Conservation (phyloP, 73 alveolate genomes). For the Stentor coeruleus region DNA sequence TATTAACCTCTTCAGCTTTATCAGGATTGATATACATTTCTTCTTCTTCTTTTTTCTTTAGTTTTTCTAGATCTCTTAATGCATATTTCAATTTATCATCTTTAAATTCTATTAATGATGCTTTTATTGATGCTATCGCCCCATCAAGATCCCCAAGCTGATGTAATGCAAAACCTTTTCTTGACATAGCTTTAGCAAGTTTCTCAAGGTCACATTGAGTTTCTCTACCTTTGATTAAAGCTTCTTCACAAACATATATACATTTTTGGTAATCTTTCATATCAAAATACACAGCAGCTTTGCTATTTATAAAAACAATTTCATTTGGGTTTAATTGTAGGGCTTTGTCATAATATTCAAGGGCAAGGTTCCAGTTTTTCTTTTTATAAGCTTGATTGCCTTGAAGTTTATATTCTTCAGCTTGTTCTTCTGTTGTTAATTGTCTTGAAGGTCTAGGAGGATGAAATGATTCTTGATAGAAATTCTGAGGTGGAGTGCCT, state of each 20-base stretch:
- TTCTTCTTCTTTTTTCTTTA: conserved; percentile 68
- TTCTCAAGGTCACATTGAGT: conserved; percentile 45
- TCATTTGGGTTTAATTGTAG: conserved; percentile 68
- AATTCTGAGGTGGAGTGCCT: no score
- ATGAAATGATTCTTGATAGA: no score
- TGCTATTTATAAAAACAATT: conserved; percentile 60
- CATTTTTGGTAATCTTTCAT: conserved; percentile 76
- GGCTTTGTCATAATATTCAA: conserved; percentile 76
- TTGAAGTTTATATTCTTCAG: conserved; percentile 67
- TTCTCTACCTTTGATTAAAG: conserved; percentile 55
- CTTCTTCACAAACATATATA: conserved; percentile 68
- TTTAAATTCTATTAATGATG: conserved; percentile 69
- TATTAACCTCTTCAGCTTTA: conserved; percentile 84
- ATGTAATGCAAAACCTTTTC: conserved; percentile 70
- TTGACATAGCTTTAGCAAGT: conserved; percentile 52
- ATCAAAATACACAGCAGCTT: conserved; percentile 87
- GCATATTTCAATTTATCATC: conserved; percentile 66
- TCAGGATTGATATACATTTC: conserved; percentile 75
- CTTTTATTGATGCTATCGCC: conserved; percentile 61
- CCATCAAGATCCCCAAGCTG: conserved; percentile 52
- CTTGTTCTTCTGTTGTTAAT: conserved; percentile 45
- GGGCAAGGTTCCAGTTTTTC: conserved; percentile 80
- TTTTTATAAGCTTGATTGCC: conserved; percentile 84
- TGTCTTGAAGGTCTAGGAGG: conserved; percentile 22
- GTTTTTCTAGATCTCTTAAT: conserved; percentile 65